Conservation (phyloP, 495 filamentous ascomycete species). For the Neurospora hispaniola region DNA sequence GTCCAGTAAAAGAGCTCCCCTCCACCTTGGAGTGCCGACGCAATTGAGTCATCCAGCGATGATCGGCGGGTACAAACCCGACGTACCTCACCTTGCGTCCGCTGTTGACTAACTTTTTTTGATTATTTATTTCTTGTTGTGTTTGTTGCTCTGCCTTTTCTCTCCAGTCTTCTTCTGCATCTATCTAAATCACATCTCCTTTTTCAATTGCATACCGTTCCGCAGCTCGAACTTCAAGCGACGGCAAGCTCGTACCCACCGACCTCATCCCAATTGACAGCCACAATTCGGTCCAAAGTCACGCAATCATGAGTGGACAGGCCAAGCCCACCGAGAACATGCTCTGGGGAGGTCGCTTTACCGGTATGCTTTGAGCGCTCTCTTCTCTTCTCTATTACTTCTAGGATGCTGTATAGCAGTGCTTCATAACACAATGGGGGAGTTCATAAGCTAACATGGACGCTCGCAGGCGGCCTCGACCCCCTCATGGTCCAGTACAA, state of each 20-base stretch:
- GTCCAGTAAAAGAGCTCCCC: not conserved
- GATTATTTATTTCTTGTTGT: not conserved
- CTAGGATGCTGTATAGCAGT: not conserved
- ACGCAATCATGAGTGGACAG: conserved; percentile 7
- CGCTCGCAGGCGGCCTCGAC: conserved; percentile 57
- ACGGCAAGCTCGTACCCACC: not conserved
- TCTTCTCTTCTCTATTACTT: not conserved
- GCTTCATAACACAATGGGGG: not conserved
- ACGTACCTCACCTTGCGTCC: not conserved
- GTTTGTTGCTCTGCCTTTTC: not conserved
- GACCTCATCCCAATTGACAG: not conserved
- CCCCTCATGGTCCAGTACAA: conserved; percentile 87
- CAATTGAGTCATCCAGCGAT: not conserved
- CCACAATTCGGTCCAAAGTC: not conserved
- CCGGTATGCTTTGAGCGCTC: conserved; percentile 33
- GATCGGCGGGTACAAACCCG: not conserved
- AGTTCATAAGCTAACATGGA: not conserved
- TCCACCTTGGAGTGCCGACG: not conserved
- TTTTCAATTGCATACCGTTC: not conserved
- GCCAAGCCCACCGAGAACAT: conserved; percentile 39
- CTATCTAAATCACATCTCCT: not conserved
- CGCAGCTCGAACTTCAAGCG: not conserved
- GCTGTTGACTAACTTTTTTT: not conserved
- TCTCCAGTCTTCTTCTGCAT: not conserved
- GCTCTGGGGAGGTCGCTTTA: conserved; percentile 82